A percentile compares a stretch with the other conserved stretches of the same genome.
These are phyloP conservation scores for Fusarium metavorans DNA, from an alignment of 2,329 filamentous ascomycete genomes.

Conservation along the genomic window DNA sequence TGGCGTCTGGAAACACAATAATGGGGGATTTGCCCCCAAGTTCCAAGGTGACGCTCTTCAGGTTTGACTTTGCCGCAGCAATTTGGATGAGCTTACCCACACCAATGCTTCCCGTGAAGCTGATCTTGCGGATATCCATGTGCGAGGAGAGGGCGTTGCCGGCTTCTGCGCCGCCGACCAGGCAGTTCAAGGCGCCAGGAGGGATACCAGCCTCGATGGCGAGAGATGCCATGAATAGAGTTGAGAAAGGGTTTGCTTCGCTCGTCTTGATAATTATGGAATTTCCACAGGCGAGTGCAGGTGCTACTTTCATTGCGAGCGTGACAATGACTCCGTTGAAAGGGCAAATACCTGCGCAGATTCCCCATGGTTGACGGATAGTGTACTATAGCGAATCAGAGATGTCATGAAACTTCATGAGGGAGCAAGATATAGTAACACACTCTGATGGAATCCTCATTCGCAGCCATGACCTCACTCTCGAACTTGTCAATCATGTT, in stretches of 20 bases:
- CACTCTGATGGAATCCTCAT: neutral
- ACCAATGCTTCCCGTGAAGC: neutral
- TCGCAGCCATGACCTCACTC: neutral
- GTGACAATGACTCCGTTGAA: neutral
- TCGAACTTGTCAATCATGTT: neutral
- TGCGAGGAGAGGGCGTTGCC: neutral
- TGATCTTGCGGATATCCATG: constrained; percentile 1
- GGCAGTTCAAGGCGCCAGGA: neutral
- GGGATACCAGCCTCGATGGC: neutral
- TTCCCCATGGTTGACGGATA: neutral
- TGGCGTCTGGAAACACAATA: neutral
- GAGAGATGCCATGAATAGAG: neutral
- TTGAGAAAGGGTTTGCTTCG: neutral
- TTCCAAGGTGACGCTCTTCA: neutral
- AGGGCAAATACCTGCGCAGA: neutral
- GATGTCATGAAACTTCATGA: neutral
- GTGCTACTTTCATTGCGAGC: neutral
- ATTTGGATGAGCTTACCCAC: neutral
- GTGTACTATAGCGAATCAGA: neutral
- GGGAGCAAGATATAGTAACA: neutral
- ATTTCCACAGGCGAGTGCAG: neutral
- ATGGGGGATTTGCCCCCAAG: neutral
- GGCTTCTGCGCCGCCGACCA: neutral
- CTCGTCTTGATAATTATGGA: neutral
- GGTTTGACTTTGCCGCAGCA: neutral